Conservation (phyloP, 2,329 filamentous ascomycete species). For the Fusarium sacchari region DNA sequence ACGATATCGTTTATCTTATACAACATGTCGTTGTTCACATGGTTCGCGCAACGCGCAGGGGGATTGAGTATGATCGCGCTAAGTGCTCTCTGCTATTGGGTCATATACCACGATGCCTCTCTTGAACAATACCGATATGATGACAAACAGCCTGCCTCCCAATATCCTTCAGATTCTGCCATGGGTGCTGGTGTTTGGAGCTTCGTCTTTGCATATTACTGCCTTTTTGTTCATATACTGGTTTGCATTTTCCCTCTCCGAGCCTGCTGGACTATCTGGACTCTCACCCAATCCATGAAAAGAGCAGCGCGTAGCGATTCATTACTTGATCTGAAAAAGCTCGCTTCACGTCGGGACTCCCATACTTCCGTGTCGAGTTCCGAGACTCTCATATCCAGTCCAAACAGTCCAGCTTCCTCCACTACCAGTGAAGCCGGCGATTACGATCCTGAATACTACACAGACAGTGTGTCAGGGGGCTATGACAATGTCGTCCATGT, state of each 20-base stretch:
- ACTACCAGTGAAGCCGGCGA: slow-evolving; percentile 64
- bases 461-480: slow-evolving; percentile 55
- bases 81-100: slow-evolving; percentile 63
- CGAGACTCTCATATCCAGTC: slow-evolving; percentile 59
- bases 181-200: slow-evolving; percentile 62
- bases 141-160: slow-evolving; percentile 50
- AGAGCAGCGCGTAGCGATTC: slow-evolving; percentile 57
- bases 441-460: slow-evolving; percentile 57
- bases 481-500: slow-evolving; percentile 66
- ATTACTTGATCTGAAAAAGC: slow-evolving; percentile 57
- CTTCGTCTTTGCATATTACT: slow-evolving; percentile 70
- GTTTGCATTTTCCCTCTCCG: slow-evolving; percentile 72
- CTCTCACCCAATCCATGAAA: slow-evolving; percentile 62
- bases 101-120: slow-evolving; percentile 62
- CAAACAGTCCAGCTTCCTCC: slow-evolving; percentile 58
- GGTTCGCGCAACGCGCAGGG: slow-evolving; percentile 64
- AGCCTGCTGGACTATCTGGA: slow-evolving; percentile 69
- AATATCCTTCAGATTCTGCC: slow-evolving; percentile 45
- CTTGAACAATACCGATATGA: slow-evolving; percentile 56
- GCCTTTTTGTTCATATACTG: slow-evolving; percentile 70
- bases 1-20: neutral
- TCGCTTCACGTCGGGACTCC: slow-evolving; percentile 61
- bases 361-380: slow-evolving; percentile 66
- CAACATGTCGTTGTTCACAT: slow-evolving; percentile 63
- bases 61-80: slow-evolving; percentile 65